Conservation (phyloP, 2,329 filamentous ascomycete genomes). For the Nemania abortiva region DNA sequence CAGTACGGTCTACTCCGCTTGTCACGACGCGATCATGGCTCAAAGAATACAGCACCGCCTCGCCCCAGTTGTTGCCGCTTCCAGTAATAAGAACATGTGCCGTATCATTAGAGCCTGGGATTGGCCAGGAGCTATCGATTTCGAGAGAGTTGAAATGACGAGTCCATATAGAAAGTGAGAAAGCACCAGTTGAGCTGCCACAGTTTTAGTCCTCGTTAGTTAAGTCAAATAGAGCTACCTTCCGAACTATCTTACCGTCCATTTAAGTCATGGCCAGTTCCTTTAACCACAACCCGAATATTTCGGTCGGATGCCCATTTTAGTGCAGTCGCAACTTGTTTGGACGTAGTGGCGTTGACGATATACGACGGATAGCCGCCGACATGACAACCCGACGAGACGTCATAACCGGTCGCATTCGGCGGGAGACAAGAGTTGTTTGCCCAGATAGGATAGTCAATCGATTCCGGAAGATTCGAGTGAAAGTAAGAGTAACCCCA, state of each 20-base stretch:
- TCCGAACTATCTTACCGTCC: background rate
- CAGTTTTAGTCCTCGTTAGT: background rate
- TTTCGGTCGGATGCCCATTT: background rate
- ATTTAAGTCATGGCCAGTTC: slow-evolving; percentile 1
- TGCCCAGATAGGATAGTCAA: slow-evolving; percentile 8
- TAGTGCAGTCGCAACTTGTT: background rate
- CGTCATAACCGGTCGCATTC: slow-evolving; percentile 6
- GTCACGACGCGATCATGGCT: background rate
- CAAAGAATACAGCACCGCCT: background rate
- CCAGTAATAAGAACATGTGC: slow-evolving; percentile 8
- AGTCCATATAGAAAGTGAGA: slow-evolving; percentile 11
- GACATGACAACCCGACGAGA: background rate
- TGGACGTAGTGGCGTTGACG: background rate
- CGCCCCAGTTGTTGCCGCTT: slow-evolving; percentile 5
- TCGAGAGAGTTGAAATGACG: background rate
- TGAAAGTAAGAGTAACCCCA: slow-evolving; percentile 7
- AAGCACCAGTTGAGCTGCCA: background rate
- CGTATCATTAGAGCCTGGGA: background rate
- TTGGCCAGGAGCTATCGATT: background rate
- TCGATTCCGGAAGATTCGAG: background rate
- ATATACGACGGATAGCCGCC: slow-evolving; percentile 11
- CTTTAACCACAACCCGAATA: slow-evolving; percentile 6
- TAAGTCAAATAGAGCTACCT: background rate
- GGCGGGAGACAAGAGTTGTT: slow-evolving; percentile 16
- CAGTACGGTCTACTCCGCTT: slow-evolving; percentile 7